A percentile compares a stretch with the other conserved stretches of the same genome.
Conservation (phyloP, 306 rosid genomes). For the Bauhinia variegata region DNA sequence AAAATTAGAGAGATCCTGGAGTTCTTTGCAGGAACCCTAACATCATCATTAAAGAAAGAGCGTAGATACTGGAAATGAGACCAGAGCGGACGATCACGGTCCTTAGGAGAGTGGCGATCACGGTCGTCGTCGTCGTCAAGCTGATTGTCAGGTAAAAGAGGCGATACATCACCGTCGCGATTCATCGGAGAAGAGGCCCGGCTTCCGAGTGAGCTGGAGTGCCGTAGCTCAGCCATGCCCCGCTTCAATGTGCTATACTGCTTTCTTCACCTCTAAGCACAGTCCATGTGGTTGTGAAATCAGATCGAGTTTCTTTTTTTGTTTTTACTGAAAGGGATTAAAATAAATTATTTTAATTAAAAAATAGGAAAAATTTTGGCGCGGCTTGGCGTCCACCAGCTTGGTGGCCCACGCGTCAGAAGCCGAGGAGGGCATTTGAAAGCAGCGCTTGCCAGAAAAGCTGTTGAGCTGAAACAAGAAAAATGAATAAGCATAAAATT, state of each 20-base stretch:
- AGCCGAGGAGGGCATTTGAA: neutral
- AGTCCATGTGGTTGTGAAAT: constrained; percentile 35
- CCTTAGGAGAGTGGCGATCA: constrained; percentile 72
- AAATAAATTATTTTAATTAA: neutral
- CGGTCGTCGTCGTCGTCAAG: constrained; percentile 61
- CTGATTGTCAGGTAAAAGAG: constrained; percentile 56
- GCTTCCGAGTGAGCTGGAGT: constrained; percentile 65
- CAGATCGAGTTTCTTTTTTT: constrained; percentile 42
- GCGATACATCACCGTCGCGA: constrained; percentile 78
- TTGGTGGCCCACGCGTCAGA: neutral
- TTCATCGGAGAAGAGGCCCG: constrained; percentile 89
- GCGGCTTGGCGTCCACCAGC: too few species aligned
- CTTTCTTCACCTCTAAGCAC: neutral
- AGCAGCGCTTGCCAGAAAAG: neutral
- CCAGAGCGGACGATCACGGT: constrained; percentile 73
- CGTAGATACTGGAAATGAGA: constrained; percentile 55
- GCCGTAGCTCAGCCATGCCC: constrained; percentile 94
- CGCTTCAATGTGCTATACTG: constrained; percentile 28
- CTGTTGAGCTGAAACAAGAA: too few species aligned
- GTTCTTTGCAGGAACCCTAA: constrained; percentile 70
- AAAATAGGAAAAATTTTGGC: too few species aligned
- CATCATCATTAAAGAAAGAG: constrained; percentile 65
- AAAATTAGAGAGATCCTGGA: constrained; percentile 73
- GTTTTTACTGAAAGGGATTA: too few species aligned
- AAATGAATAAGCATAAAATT: too few species aligned